These are phyloP conservation scores for Nakazawaea holstii DNA, from an alignment of 805 yeast genomes.

Conservation along the genomic window DNA sequence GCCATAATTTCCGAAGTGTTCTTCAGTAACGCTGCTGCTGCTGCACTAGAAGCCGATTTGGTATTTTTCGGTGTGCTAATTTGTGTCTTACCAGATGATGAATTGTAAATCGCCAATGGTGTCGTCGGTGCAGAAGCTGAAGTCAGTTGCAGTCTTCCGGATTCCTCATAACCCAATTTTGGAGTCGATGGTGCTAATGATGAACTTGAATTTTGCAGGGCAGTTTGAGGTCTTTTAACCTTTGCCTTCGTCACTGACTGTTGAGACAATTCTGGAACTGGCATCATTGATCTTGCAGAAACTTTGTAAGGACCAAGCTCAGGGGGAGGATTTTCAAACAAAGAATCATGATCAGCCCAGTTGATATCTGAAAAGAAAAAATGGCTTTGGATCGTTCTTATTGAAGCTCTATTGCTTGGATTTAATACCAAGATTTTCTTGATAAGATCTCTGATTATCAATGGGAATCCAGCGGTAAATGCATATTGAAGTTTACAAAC, in stretches of 20 bases:
- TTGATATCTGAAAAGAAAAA: conserved; percentile 53
- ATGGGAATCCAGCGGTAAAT: conserved; percentile 80
- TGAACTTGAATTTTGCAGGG: not conserved
- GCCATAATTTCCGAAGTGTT: conserved; percentile 9
- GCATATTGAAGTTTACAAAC: conserved; percentile 77
- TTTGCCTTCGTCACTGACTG: not conserved
- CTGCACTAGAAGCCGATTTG: conserved; percentile 14
- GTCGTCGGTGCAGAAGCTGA: conserved; percentile 1
- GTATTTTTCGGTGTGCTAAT: not conserved
- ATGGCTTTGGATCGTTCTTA: conserved; percentile 55
- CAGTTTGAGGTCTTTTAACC: not conserved
- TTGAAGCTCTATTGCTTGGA: conserved; percentile 58
- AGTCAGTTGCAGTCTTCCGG: not conserved
- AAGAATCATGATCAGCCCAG: conserved; percentile 45
- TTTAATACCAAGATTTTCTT: conserved; percentile 60
- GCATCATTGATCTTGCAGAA: conserved; percentile 74
- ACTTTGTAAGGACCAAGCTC: conserved; percentile 67
- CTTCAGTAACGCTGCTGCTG: conserved; percentile 16
- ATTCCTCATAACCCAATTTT: conserved; percentile 1
- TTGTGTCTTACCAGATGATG: not conserved
- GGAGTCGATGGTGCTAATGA: conserved; percentile 2
- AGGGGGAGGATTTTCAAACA: conserved; percentile 62
- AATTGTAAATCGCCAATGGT: conserved; percentile 1
- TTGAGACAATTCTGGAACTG: conserved; percentile 49
- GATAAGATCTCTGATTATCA: conserved; percentile 64